Conservation (phyloP, 257 asterid species). For the Primulina huaijiensis region DNA sequence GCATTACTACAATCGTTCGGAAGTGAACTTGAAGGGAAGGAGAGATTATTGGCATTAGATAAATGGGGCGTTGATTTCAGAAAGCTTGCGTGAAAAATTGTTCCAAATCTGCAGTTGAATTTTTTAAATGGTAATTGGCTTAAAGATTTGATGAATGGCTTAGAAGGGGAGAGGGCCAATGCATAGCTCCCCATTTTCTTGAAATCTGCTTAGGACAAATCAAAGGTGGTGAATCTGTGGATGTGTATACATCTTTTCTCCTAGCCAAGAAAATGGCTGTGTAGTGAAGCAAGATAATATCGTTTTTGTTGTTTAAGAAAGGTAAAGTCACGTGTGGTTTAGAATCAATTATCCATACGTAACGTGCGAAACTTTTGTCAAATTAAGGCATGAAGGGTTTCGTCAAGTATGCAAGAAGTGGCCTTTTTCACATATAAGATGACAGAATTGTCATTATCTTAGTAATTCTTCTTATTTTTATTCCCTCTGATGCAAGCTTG, state of each 20-base stretch:
- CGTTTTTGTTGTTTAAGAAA: neutral
- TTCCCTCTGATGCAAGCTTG: too few relatives aligned
- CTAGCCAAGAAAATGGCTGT: neutral
- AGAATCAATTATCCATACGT: neutral
- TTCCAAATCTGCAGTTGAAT: slow-evolving; percentile 11
- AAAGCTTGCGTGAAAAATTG: slow-evolving; percentile 12
- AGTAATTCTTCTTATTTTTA: too few relatives aligned
- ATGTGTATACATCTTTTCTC: neutral
- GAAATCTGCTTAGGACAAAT: neutral
- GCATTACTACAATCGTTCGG: neutral
- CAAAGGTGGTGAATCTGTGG: neutral
- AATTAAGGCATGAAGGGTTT: neutral
- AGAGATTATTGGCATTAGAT: slow-evolving; percentile 11
- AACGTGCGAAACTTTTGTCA: neutral
- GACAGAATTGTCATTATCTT: neutral
- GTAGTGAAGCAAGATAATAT: neutral
- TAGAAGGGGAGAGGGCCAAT: slow-evolving; percentile 42
- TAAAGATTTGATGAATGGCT: slow-evolving; percentile 33
- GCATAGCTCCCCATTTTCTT: slow-evolving; percentile 48
- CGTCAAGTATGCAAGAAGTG: neutral
- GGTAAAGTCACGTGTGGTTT: slow-evolving; percentile 21
- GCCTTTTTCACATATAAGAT: neutral
- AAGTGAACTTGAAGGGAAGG: slow-evolving; percentile 16
- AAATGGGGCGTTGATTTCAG: slow-evolving; percentile 17
- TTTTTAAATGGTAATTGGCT: slow-evolving; percentile 25